Conservation (phyloP, 2,329 filamentous ascomycete species). For the Aspergillus sp. region DNA sequence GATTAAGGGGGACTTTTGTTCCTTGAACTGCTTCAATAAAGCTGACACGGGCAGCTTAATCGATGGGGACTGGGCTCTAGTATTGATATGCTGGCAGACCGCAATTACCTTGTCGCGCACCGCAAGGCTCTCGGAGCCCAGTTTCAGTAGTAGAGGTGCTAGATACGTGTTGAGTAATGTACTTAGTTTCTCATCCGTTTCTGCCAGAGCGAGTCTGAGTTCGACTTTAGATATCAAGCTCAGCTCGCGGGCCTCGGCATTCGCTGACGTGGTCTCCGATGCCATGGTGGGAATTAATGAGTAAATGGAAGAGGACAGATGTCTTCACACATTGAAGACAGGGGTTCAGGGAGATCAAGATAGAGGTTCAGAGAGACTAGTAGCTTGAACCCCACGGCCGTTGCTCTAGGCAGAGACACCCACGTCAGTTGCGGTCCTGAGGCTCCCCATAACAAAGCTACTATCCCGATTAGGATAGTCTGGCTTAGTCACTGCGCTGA, state of each 20-base stretch:
- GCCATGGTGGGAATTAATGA: conserved; percentile 28
- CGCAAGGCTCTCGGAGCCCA: conserved; percentile 73
- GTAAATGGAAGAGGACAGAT: not conserved
- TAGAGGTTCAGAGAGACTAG: not conserved
- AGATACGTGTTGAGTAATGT: conserved; percentile 76
- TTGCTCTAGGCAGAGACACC: conserved; percentile 14
- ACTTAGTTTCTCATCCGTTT: conserved; percentile 80
- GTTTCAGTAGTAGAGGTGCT: conserved; percentile 78
- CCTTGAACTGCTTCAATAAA: conserved; percentile 86
- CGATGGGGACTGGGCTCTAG: conserved; percentile 58
- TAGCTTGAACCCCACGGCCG: conserved; percentile 1
- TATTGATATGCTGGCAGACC: conserved; percentile 71
- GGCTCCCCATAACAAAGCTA: conserved; percentile 8
- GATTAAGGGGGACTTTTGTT: conserved; percentile 69
- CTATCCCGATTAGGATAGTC: conserved; percentile 11
- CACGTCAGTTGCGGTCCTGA: conserved; percentile 20
- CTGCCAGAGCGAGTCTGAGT: conserved; percentile 77
- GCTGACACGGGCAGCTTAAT: conserved; percentile 82
- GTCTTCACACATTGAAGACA: conserved; percentile 9
- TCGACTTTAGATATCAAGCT: conserved; percentile 82
- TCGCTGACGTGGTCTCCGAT: conserved; percentile 30
- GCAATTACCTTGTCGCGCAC: conserved; percentile 79
- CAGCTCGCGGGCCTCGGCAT: conserved; percentile 65
- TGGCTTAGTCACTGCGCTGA: conserved; percentile 18
- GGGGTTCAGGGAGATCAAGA: not conserved